Base-by-base conservation (phyloP, 2,329 filamentous ascomycete species). In the Diaporthe sp. region DNA sequence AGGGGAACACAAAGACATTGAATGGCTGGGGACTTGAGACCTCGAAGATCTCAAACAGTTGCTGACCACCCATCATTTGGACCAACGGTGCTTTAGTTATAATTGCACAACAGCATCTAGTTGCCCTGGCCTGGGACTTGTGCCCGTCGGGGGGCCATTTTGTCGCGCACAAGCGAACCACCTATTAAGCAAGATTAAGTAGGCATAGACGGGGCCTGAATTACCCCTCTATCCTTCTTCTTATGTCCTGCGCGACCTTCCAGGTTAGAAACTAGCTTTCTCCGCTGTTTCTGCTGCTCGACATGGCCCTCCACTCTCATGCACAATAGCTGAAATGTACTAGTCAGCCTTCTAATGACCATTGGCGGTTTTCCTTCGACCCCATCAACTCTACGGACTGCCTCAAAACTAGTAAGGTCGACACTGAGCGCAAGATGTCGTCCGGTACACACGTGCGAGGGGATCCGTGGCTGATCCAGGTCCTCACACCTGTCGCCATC, bases 391-490 rank as follows among this genome's bases (percentile, higher is more conserved):
- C 31, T 22, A 9, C 25, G 22, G 63, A 39, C 22, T 20, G 6
- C n/a, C 22, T 13, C 5, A 2, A 31, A 20, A 4, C 44, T 22
- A 20, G 3, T 6, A 22, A 31, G 47, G 31, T 25, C 15, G 31
- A 47, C 4, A 25, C 31, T 8, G 6, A 4, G 13, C 31, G 20
- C 15, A n/a, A 68, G 7, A 70, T 70, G 65, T 15, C 65, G 34
- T 42, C 65, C n/a, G 34, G n/a, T 15, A 20, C 65, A 22, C 47
- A 20, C 22, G 65, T 70, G 4, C n/a, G 65, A 42, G 65, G 65
- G 8, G 34, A 70, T 10, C 49, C 49, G 2, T 55, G 49, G 65
- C 49, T 70, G n/a, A 55, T 70, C 8, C 65, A 70, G 34, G 65
- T 70, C 4, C n/a, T 55, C n/a, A 70, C 65, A 22, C 65, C 65